A percentile compares a stretch with the other conserved stretches of the same genome.
Evolutionary conservation across 345 rosid genomes (phyloP).

Genomic region (Mangifera indica): DNA sequence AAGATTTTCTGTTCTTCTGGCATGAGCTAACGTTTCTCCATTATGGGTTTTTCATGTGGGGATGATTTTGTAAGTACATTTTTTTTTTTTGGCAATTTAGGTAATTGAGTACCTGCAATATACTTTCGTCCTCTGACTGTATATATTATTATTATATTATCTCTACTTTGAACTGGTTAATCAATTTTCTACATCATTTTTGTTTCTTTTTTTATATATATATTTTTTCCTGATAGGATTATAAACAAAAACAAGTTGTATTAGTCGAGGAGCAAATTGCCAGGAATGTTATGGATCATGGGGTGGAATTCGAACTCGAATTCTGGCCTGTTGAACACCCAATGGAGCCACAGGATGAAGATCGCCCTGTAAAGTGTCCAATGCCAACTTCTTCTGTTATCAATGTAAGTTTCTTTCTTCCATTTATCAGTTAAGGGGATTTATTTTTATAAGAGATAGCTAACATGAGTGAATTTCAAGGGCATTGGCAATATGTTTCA

Average conservation of each 20-base stretch:
- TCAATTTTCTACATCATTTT: background rate
- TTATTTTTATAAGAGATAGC: too few species aligned
- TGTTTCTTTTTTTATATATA: background rate
- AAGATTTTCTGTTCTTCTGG: conserved; percentile 30
- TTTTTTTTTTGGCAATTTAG: background rate
- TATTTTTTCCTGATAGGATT: conserved; percentile 22
- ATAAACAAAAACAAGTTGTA: conserved; percentile 25
- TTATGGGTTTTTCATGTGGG: conserved; percentile 38
- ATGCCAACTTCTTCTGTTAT: conserved; percentile 59
- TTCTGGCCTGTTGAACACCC: conserved; percentile 93
- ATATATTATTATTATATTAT: background rate
- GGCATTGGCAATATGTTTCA: too few species aligned
- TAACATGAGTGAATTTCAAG: background rate
- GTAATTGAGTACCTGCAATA: conserved; percentile 1
- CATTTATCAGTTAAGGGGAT: too few species aligned
- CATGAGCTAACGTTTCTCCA: conserved; percentile 12
- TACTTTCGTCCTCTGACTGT: background rate
- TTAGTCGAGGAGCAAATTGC: conserved; percentile 23
- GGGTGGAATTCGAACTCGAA: conserved; percentile 44
- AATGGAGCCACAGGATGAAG: conserved; percentile 84
- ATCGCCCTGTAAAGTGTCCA: conserved; percentile 86
- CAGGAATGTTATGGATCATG: conserved; percentile 31
- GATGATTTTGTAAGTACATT: conserved; percentile 33
- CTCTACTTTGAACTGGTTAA: background rate
- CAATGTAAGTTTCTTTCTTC: conserved; percentile 47